A percentile compares a stretch with the other conserved stretches of the same genome.
Evolutionary conservation across 345 rosid genomes (phyloP).

Genomic region (Hypericum perforatum): DNA sequence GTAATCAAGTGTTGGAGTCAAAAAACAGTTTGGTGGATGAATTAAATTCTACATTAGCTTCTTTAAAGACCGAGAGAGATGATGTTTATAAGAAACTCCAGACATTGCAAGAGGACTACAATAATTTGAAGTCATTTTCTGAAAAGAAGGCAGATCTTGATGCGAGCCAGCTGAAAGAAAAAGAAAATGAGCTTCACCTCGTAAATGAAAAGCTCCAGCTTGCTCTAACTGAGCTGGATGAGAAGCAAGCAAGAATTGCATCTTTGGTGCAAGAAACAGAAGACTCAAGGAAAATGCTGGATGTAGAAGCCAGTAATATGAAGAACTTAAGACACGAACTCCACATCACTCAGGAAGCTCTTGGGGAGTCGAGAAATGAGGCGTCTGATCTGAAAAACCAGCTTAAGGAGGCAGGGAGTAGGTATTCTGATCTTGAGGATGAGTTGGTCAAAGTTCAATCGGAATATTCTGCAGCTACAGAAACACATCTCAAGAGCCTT

Average conservation of each 20-base stretch:
- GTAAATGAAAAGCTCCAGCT: not conserved
- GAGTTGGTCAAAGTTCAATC: constrained; percentile 41
- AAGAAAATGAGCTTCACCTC: constrained; percentile 14
- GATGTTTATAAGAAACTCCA: not conserved
- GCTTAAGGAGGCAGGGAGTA: constrained; percentile 39
- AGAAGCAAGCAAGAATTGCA: constrained; percentile 9
- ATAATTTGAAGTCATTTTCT: not conserved
- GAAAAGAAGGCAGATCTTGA: not conserved
- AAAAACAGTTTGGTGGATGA: not conserved
- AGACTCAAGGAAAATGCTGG: not conserved
- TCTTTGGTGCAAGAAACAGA: constrained; percentile 49
- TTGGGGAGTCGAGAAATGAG: constrained; percentile 38
- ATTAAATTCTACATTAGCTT: not conserved
- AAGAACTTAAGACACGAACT: not conserved
- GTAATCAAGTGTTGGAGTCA: not conserved
- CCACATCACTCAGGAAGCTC: constrained; percentile 23
- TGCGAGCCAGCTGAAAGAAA: constrained; percentile 15
- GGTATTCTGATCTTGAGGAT: constrained; percentile 45
- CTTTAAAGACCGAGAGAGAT: not conserved
- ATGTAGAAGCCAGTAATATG: not conserved
- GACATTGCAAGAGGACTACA: not conserved
- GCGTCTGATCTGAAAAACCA: constrained; percentile 45
- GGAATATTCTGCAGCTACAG: constrained; percentile 42
- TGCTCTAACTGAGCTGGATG: not conserved
- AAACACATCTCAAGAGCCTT: constrained; percentile 31